Conservation (phyloP, 164 flowering plant species). For the Dillenia suffruticosa region DNA sequence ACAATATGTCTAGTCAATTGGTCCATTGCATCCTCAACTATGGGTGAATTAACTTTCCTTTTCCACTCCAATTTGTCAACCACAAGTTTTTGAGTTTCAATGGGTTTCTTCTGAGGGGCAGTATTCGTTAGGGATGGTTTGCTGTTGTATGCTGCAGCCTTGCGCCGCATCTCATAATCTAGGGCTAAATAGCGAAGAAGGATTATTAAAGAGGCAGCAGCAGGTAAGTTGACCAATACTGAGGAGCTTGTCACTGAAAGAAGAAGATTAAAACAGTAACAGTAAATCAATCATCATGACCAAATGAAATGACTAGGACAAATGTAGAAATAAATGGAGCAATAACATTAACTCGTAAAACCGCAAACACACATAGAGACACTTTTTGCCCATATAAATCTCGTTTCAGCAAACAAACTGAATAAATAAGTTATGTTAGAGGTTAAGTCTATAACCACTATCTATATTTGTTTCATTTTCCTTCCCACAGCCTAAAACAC, state of each 20-base stretch:
- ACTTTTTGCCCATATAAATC: too few species aligned
- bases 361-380: too few species aligned
- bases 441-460: too few species aligned
- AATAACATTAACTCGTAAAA: too few species aligned
- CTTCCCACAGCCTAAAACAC: too few species aligned
- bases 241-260: conserved; percentile 93
- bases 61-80: conserved; percentile 62
- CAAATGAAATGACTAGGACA: not conserved
- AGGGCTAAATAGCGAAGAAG: conserved; percentile 72
- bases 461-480: too few species aligned
- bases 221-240: conserved; percentile 89
- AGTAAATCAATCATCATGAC: not conserved
- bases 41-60: conserved; percentile 83
- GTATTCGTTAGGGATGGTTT: conserved; percentile 27
- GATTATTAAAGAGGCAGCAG: conserved; percentile 53
- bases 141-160: conserved; percentile 57
- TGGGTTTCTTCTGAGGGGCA: conserved; percentile 35
- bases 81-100: conserved; percentile 27
- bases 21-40: conserved; percentile 90
- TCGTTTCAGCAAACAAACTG: too few species aligned
- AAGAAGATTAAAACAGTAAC: conserved; percentile 3
- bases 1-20: conserved; percentile 80
- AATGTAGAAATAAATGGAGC: not conserved
- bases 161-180: conserved; percentile 75
- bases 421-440: too few species aligned